These are phyloP conservation scores for Diplosphaera chodatii DNA, from an alignment of 139 green algal genomes.

Conservation along the genomic window DNA sequence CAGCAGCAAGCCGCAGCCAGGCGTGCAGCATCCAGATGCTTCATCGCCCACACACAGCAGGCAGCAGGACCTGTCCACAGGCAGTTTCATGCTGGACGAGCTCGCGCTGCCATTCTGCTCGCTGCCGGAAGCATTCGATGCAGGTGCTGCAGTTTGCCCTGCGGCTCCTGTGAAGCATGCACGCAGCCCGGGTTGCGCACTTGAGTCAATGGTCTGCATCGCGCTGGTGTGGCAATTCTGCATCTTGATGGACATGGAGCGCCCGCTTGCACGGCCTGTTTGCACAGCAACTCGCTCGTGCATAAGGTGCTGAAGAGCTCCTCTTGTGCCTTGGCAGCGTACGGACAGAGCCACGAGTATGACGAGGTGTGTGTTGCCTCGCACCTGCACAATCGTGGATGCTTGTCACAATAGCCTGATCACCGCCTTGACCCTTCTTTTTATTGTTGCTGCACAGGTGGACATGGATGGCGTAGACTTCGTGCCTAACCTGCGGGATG, in stretches of 20 bases:
- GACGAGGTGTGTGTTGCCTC: not conserved
- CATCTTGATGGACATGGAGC: not conserved
- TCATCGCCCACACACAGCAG: not conserved
- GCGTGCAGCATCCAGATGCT: not conserved
- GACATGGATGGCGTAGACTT: slow-evolving; percentile 2
- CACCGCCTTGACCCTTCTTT: no score
- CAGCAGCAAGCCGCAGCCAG: not conserved
- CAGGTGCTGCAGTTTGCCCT: not conserved
- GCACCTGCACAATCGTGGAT: no score
- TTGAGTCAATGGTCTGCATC: no score
- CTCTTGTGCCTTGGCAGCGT: not conserved
- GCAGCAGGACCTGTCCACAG: not conserved
- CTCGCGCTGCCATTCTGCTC: not conserved
- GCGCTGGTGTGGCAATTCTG: not conserved
- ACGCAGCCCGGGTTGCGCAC: no score
- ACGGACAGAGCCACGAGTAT: not conserved
- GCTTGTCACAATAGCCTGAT: no score
- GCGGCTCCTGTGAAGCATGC: no score
- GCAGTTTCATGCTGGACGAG: not conserved
- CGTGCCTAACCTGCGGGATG: not conserved
- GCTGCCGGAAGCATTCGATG: not conserved
- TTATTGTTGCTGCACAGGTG: not conserved
- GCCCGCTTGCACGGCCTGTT: no score
- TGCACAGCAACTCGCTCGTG: no score
- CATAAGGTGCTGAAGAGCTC: no score